Evolutionary conservation across 192 early-diverging fungal species (phyloP).

Genomic region (Ambispora gerdemannii): DNA sequence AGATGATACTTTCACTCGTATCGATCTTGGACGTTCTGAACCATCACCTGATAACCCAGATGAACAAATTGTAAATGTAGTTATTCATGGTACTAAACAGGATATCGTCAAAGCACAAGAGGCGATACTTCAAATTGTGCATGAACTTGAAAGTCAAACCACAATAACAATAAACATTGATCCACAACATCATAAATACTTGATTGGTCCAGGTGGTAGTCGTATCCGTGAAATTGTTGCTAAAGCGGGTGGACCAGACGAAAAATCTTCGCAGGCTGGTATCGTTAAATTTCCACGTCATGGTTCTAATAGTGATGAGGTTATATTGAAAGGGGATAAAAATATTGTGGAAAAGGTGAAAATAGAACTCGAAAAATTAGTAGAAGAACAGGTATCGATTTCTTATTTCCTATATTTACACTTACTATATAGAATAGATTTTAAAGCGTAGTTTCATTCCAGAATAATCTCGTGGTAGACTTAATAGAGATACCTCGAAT

Average conservation of each 20-base stretch:
- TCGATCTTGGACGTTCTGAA: conserved; percentile 61
- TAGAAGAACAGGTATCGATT: conserved; percentile 58
- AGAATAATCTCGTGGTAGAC: conserved; percentile 14
- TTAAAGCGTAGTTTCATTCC: too few relatives aligned
- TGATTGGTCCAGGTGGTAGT: conserved; percentile 64
- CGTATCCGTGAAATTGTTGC: conserved; percentile 62
- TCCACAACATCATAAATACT: conserved; percentile 55
- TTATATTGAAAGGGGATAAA: conserved; percentile 61
- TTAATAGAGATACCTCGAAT: conserved; percentile 64
- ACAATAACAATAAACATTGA: conserved; percentile 50
- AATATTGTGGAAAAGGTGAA: conserved; percentile 54
- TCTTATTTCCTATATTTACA: conserved; percentile 22
- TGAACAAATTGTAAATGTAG: conserved; percentile 44
- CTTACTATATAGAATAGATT: neutral
- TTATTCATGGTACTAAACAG: conserved; percentile 53
- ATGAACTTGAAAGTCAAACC: conserved; percentile 57
- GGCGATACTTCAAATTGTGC: conserved; percentile 55
- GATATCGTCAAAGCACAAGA: conserved; percentile 56
- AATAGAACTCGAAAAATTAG: conserved; percentile 41
- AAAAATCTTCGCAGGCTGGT: conserved; percentile 44
- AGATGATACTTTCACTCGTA: conserved; percentile 64
- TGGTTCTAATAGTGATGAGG: conserved; percentile 52
- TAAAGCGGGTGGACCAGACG: conserved; percentile 56
- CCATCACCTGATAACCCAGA: conserved; percentile 38
- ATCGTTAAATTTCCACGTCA: conserved; percentile 62